Conservation (phyloP, 2,329 filamentous ascomycete genomes). For the Phaeosphaeria sp. region DNA sequence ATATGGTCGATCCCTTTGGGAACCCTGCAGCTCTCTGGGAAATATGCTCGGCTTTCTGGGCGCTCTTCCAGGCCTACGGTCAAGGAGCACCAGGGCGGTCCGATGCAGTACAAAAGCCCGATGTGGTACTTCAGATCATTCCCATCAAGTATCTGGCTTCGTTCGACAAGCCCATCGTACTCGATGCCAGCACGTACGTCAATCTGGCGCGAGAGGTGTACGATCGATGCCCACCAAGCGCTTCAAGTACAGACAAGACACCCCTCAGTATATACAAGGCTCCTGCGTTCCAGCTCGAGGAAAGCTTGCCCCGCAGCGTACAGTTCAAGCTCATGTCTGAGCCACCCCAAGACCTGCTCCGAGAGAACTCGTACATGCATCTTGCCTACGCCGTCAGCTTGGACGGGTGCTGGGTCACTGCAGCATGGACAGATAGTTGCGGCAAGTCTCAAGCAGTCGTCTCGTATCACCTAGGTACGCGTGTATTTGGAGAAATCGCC, state of each 20-base stretch:
- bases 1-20: slow-evolving; percentile 74
- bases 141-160: slow-evolving; percentile 73
- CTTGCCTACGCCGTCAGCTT: slow-evolving; percentile 78
- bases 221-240: slow-evolving; percentile 69
- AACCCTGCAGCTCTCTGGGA: slow-evolving; percentile 67
- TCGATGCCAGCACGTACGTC: slow-evolving; percentile 65
- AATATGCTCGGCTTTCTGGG: slow-evolving; percentile 76
- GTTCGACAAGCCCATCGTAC: slow-evolving; percentile 67
- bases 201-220: slow-evolving; percentile 77
- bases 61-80: slow-evolving; percentile 70
- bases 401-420: slow-evolving; percentile 79
- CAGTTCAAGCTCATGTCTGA: slow-evolving; percentile 75
- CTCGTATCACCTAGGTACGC: slow-evolving; percentile 73
- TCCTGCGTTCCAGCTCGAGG: slow-evolving; percentile 76
- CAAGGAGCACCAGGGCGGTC: slow-evolving; percentile 56
- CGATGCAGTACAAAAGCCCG: slow-evolving; percentile 49
- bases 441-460: slow-evolving; percentile 76
- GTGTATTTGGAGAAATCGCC: slow-evolving; percentile 69
- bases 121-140: slow-evolving; percentile 79
- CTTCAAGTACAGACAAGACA: slow-evolving; percentile 39
- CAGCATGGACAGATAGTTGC: slow-evolving; percentile 80
- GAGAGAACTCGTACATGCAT: slow-evolving; percentile 82
- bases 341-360: slow-evolving; percentile 74
- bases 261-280: slow-evolving; percentile 64
- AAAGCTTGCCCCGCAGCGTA: slow-evolving; percentile 71